phyloP scores from a whole-genome alignment of 1,139 yeast genomes.

The Wickerhamiella infanticola region DNA sequence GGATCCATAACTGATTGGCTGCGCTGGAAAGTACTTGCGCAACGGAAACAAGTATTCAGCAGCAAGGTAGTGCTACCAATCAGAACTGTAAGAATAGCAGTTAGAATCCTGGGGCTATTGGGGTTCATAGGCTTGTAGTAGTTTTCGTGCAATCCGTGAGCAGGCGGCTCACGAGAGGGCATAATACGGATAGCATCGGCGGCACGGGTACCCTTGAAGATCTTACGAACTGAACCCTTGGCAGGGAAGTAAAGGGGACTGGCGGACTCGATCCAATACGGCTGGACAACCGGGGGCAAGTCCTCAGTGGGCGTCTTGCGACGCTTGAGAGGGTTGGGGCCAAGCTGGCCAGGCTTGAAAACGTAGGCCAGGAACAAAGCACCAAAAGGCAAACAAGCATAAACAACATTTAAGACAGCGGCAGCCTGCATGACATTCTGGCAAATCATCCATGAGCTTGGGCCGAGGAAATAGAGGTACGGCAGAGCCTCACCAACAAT shows the following conservation, averaged over 20 bases:
- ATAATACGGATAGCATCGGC: constrained; percentile 31
- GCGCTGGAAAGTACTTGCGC: constrained; percentile 35
- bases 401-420: constrained; percentile 40
- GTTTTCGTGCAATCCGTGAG: constrained; percentile 23
- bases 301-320: constrained; percentile 6
- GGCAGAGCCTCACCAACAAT: constrained; percentile 53
- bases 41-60: constrained; percentile 42
- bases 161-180: constrained; percentile 27
- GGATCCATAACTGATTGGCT: constrained; percentile 9
- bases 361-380: constrained; percentile 39
- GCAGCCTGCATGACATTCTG: constrained; percentile 45
- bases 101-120: constrained; percentile 32
- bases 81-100: constrained; percentile 31
- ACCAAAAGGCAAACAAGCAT: constrained; percentile 38
- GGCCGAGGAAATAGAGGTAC: constrained; percentile 40
- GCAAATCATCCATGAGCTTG: constrained; percentile 33
- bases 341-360: constrained; percentile 41
- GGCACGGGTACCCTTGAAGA: constrained; percentile 18
- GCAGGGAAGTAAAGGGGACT: constrained; percentile 39
- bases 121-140: constrained; percentile 22
- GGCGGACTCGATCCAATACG: constrained; percentile 66
- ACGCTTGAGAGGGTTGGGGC: constrained; percentile 9
- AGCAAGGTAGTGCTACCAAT: constrained; percentile 40
- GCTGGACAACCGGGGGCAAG: constrained; percentile 41
- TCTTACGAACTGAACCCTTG: constrained; percentile 20